Conservation (phyloP, 192 early-diverging fungal genomes). For the Phycomyces nitens region DNA sequence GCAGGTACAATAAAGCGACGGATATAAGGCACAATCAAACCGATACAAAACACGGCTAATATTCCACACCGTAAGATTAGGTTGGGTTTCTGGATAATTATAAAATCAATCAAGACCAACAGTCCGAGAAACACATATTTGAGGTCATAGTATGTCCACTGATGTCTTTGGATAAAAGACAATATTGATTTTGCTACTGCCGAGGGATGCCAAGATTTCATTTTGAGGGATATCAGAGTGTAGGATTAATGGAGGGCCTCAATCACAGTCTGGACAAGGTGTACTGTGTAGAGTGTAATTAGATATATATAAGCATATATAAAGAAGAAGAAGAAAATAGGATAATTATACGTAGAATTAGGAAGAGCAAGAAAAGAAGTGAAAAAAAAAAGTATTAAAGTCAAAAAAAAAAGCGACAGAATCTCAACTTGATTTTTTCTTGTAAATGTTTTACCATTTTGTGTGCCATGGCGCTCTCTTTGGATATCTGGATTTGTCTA, state of each 20-base stretch:
- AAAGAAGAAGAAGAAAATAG: no score
- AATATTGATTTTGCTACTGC: background rate
- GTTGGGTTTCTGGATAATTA: conserved; percentile 38
- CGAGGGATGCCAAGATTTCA: background rate
- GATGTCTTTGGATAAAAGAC: background rate
- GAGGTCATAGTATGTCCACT: conserved; percentile 40
- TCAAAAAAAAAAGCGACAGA: no score
- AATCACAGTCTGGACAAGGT: no score
- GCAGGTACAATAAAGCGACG: conserved; percentile 48
- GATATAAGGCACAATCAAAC: conserved; percentile 31
- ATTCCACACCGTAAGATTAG: conserved; percentile 14
- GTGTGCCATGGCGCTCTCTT: no score
- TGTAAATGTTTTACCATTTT: no score
- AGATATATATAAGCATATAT: no score
- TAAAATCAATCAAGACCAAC: conserved; percentile 37
- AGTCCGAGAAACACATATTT: conserved; percentile 44
- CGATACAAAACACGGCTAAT: background rate
- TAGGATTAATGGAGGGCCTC: background rate
- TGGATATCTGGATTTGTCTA: no score
- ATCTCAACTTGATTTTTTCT: no score
- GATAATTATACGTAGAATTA: no score
- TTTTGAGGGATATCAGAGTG: background rate
- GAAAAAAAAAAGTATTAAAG: no score
- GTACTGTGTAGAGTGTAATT: no score
- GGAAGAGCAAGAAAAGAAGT: no score